Conservation (phyloP, 495 filamentous ascomycete genomes). For the Penicillium macrosclerotiorum region DNA sequence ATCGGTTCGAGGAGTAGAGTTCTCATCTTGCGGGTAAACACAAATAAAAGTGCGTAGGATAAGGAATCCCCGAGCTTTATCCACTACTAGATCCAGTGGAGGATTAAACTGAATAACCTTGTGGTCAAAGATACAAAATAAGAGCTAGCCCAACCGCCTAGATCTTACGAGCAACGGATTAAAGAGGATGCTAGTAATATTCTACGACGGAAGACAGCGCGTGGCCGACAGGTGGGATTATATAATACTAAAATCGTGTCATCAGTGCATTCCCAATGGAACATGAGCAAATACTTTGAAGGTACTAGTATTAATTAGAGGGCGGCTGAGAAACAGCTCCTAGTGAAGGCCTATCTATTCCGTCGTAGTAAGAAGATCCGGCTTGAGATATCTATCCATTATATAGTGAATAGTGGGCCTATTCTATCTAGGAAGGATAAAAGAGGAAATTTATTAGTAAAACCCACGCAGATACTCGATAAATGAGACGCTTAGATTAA, state of each 20-base stretch:
- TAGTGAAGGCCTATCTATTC: slow-evolving; percentile 9
- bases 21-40: slow-evolving; percentile 11
- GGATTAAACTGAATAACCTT: slow-evolving; percentile 31
- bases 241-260: slow-evolving; percentile 18
- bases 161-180: slow-evolving; percentile 24
- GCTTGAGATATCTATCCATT: slow-evolving; percentile 18
- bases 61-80: slow-evolving; percentile 30
- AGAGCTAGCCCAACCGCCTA: slow-evolving; percentile 23
- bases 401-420: slow-evolving; percentile 11
- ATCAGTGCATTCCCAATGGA: slow-evolving; percentile 1
- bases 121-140: slow-evolving; percentile 33
- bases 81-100: slow-evolving; percentile 40
- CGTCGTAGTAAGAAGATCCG: slow-evolving; percentile 12
- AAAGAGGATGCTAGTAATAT: slow-evolving; percentile 8
- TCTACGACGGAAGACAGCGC: slow-evolving; percentile 12
- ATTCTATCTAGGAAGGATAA: slow-evolving; percentile 15
- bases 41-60: slow-evolving; percentile 34
- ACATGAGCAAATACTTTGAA: slow-evolving; percentile 10
- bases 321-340: slow-evolving; percentile 8
- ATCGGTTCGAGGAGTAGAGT: neutral
- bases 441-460: slow-evolving; percentile 16
- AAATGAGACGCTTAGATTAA: too few relatives aligned
- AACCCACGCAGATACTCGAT: too few relatives aligned
- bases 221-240: slow-evolving; percentile 13
- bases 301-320: slow-evolving; percentile 9